Evolutionary conservation across 2,329 filamentous ascomycete species (phyloP), one percentile per base, ranked within the genome.

Genomic region (Hypoxylon sp.): DNA sequence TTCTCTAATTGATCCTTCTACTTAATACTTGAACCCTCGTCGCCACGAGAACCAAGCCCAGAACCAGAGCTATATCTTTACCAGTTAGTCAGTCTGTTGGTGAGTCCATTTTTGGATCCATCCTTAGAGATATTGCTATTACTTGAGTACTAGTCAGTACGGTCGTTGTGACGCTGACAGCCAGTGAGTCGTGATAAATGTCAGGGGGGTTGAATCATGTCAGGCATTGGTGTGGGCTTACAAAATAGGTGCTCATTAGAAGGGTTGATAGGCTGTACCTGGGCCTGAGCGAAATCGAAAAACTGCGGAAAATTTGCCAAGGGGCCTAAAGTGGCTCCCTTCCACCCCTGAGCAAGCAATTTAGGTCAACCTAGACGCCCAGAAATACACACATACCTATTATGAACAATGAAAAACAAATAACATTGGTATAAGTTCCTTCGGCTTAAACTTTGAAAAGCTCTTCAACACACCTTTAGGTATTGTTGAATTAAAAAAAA

Each of bases 181-280:
- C 39, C 6, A 35, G 15, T 42, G 62, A 58, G 42, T 57, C 24
- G 47, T 50, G 52, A 47, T 17, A 62, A 29, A 46, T 39, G 47
- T 21, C 50, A 60, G 52, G 61, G 58, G 61, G 57, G 19, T 44
- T 68, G 68, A 68, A 68, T 70, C 65, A 55, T 63, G 65, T 62
- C 27, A 39, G 27, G 44, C 39, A 47, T 57, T 53, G 57, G 54
- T 62, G 51, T 21, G 35, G 56, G 42, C 50, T 68, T 60, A 47
- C 27, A 47, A 32, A 53, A 58, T 53, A 58, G 24, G 24, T 24
- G 24, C 39, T 44, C 39, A 54, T 54, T 44, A 35, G 59, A 55
- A 39, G 32, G 37, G 50, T 15, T 51, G 47, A 60, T 21, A 51
- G 37, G 57, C 10, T 50, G 10, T 44, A 50, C 42, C 46, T 52